These are phyloP conservation scores for Aspergillus sp. DNA, from an alignment of 2,329 filamentous ascomycete genomes.

Conservation along the genomic window DNA sequence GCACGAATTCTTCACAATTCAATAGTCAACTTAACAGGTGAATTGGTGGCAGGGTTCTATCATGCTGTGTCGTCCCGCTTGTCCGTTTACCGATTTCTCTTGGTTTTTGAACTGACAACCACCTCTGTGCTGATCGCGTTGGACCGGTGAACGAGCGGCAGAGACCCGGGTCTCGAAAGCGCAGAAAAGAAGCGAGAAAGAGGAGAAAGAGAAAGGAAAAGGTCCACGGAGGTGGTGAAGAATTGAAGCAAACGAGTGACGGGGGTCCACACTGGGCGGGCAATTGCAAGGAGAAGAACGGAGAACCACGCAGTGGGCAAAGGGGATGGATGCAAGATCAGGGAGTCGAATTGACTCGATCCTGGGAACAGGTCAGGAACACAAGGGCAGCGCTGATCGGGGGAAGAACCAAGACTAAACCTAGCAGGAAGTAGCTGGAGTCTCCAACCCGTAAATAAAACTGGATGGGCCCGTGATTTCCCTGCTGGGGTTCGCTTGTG, in stretches of 20 bases:
- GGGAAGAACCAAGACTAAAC: constrained; percentile 2
- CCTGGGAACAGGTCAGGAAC: neutral
- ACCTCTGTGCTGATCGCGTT: constrained; percentile 10
- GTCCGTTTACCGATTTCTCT: neutral
- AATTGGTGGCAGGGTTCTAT: constrained; percentile 4
- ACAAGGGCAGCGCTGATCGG: constrained; percentile 1
- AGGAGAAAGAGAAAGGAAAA: neutral
- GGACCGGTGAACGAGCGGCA: constrained; percentile 6
- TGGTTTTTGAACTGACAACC: too few relatives aligned
- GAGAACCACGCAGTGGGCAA: constrained; percentile 3
- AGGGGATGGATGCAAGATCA: constrained; percentile 8
- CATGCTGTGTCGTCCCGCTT: constrained; percentile 11
- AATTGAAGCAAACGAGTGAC: constrained; percentile 16
- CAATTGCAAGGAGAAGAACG: constrained; percentile 1
- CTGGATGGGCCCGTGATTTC: constrained; percentile 5
- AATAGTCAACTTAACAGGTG: constrained; percentile 2
- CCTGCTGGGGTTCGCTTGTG: neutral
- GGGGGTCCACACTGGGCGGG: constrained; percentile 2
- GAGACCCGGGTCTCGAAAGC: neutral
- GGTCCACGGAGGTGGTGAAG: constrained; percentile 9
- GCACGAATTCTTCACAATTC: neutral
- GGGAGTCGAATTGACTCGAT: neutral
- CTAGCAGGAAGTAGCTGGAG: neutral
- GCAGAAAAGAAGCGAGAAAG: neutral
- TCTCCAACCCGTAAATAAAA: neutral